phyloP scores from a whole-genome alignment of 306 rosid genomes.

The Arachis hypogaea region DNA sequence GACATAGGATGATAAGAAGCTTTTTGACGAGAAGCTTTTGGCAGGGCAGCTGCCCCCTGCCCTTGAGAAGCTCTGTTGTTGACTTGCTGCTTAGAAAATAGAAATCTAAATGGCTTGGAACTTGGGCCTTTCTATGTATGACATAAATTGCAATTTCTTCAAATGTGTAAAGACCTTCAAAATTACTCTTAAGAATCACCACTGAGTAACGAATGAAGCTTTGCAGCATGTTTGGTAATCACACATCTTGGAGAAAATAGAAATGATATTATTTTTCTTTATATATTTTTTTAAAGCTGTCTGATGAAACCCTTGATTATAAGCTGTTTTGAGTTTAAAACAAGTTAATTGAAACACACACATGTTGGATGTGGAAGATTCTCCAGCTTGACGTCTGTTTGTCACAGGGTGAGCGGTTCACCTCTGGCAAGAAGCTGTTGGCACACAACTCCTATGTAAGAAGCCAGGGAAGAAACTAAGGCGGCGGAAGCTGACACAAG shows the following conservation, averaged over 20 bases:
- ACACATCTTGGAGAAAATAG: too few relatives aligned
- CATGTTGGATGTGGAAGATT: slow-evolving; percentile 32
- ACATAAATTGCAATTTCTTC: slow-evolving; percentile 5
- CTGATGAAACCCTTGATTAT: too few relatives aligned
- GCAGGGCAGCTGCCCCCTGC: too few relatives aligned
- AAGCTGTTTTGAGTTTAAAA: too few relatives aligned
- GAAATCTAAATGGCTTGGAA: slow-evolving; percentile 1
- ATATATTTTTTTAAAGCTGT: too few relatives aligned
- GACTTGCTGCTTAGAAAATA: too few relatives aligned
- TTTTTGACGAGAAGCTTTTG: too few relatives aligned
- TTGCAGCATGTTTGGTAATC: neutral
- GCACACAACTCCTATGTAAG: slow-evolving; percentile 64
- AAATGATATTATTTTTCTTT: too few relatives aligned
- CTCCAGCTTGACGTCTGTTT: slow-evolving; percentile 20
- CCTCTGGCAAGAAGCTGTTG: slow-evolving; percentile 63
- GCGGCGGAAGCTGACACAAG: slow-evolving; percentile 2
- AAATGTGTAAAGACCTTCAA: neutral
- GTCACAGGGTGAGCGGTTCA: slow-evolving; percentile 75
- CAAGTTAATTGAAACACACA: too few relatives aligned
- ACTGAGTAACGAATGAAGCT: slow-evolving; percentile 11
- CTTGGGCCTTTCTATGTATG: neutral
- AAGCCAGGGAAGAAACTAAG: slow-evolving; percentile 74
- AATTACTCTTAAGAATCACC: slow-evolving; percentile 24
- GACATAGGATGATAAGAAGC: too few relatives aligned
- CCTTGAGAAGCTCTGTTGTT: too few relatives aligned